Conservation (phyloP, 306 rosid species). For the Vigna hirtella region DNA sequence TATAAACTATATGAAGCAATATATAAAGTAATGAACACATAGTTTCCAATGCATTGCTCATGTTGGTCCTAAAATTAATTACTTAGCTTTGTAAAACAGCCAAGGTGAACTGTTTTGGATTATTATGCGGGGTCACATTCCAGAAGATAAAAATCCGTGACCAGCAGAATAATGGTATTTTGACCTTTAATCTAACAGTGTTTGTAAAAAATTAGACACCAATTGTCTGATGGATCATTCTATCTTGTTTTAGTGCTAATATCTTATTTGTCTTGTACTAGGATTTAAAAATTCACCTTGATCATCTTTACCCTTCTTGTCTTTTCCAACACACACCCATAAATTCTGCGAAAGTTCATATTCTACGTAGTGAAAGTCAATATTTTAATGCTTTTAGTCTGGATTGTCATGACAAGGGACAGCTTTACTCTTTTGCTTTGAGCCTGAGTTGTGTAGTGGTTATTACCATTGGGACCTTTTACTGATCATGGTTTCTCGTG, state of each 20-base stretch:
- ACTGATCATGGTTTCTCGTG: slow-evolving; percentile 41
- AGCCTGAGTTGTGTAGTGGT: background rate
- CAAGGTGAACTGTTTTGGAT: too few species aligned
- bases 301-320: slow-evolving; percentile 13
- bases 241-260: slow-evolving; percentile 41
- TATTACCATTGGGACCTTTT: slow-evolving; percentile 43
- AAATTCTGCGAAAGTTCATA: slow-evolving; percentile 34
- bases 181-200: slow-evolving; percentile 45
- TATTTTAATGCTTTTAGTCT: slow-evolving; percentile 47
- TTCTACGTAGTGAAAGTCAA: slow-evolving; percentile 36
- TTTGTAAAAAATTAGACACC: slow-evolving; percentile 39
- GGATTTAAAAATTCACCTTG: slow-evolving; percentile 27
- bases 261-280: slow-evolving; percentile 49
- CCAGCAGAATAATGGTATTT: slow-evolving; percentile 47
- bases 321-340: slow-evolving; percentile 16
- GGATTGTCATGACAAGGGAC: slow-evolving; percentile 42
- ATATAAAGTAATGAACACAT: background rate
- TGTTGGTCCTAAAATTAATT: slow-evolving; percentile 28
- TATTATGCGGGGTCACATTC: background rate
- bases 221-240: slow-evolving; percentile 51
- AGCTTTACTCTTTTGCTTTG: slow-evolving; percentile 54
- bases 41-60: slow-evolving; percentile 21
- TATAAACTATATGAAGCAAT: slow-evolving; percentile 24
- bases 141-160: slow-evolving; percentile 47
- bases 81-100: slow-evolving; percentile 26